Base-by-base conservation (phyloP, 2,329 filamentous ascomycete species). In the Calonectria multiphialidica region DNA sequence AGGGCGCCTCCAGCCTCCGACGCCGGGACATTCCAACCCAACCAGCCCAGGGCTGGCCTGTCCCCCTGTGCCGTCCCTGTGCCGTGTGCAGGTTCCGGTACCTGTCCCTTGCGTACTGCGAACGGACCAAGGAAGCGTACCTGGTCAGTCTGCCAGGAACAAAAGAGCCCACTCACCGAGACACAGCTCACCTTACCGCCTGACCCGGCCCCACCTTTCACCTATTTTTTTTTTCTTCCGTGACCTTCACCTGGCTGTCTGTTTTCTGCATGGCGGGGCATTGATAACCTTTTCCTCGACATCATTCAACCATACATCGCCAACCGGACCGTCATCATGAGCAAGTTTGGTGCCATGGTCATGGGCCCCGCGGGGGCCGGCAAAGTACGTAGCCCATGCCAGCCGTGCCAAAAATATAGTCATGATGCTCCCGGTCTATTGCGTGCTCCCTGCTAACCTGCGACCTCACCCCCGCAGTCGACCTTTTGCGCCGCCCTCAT, bases 291-390 rank as follows among this genome's bases (percentile, higher is more conserved):
- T 50, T 37, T 18, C 40, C 37, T 57, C 53, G 53, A 59, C 53
- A 50, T 42, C 57, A 33, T 12, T 30, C 49, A 45, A 45, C 37
- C 57, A 62, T 62, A 25, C 37, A 45, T 18, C 57, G 16, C 25
- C 40, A 37, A 62, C 37, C 21, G 18, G 23, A 30, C 55, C 70
- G 69, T 70, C 81, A 87, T 71, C 76, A 98, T 97, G 95, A 96
- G 94, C 85, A 98, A 98, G 85, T 98, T 96, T 82, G 97, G 97
- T 66, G 93, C 95, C 76, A 93, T 98, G 85, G 93, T 98, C 73
- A 98, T 98, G 93, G 97, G 97, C 83, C 97, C 96, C 72, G 96
- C 97, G 23, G 97, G 96, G 77, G 96, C 95, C 25, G 97, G 97
- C 86, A 99, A 98, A 90, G 92, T 93, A 84, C 76, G 86, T 78